Conservation (phyloP, 192 early-diverging fungal species). For the Helicostylum pulchrum region DNA sequence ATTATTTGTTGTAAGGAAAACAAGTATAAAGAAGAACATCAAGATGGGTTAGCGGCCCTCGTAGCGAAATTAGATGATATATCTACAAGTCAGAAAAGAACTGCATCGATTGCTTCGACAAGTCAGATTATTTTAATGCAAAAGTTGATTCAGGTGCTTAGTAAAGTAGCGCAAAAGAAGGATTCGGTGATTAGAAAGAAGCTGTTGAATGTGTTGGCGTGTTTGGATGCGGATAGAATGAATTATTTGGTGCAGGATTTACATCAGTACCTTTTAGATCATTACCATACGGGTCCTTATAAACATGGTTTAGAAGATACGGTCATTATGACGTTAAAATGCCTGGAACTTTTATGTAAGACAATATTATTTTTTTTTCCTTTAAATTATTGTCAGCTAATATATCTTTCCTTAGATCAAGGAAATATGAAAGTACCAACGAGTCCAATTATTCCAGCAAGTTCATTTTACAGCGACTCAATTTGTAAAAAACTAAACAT, state of each 20-base stretch:
- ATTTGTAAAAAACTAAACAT: conserved; percentile 54
- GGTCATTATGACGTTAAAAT: conserved; percentile 27
- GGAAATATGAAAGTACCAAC: conserved; percentile 5
- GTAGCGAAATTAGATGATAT: not conserved
- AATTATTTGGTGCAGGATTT: conserved; percentile 15
- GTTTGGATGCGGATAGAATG: not conserved
- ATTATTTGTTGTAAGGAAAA: not conserved
- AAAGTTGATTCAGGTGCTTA: conserved; percentile 11
- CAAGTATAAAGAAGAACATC: not conserved
- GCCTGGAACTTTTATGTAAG: conserved; percentile 14
- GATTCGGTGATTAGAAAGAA: not conserved
- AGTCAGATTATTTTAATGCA: conserved; percentile 11
- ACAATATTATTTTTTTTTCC: not conserved
- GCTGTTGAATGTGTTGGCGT: not conserved
- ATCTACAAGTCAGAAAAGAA: not conserved
- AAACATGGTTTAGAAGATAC: conserved; percentile 30
- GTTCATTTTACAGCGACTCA: conserved; percentile 25
- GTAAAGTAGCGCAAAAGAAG: conserved; percentile 10
- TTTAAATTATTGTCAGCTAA: not conserved
- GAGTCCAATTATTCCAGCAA: not conserved
- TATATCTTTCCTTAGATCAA: conserved; percentile 2
- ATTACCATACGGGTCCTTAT: conserved; percentile 37
- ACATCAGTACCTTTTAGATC: conserved; percentile 29
- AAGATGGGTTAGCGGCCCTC: not conserved
- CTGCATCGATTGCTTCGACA: not conserved